A percentile compares a stretch with the other conserved stretches of the same genome.
These are phyloP conservation scores for Solanum chiquidenum DNA, from an alignment of 257 asterid species.

Conservation along the genomic window DNA sequence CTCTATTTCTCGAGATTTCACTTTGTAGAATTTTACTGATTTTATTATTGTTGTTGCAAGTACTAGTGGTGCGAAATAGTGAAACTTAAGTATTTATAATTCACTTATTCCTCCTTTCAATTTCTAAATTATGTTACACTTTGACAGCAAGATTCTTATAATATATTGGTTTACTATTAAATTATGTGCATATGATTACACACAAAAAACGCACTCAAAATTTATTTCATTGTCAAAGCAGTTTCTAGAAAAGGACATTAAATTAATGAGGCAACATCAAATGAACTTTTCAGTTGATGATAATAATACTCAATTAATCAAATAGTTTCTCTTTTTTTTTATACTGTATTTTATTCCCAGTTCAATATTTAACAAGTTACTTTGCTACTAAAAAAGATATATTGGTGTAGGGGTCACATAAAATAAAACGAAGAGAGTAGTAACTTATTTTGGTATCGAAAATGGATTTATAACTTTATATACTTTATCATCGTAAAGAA, in stretches of 20 bases:
- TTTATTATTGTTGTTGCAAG: not conserved
- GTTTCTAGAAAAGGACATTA: conserved; percentile 34
- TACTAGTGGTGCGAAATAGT: not conserved
- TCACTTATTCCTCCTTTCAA: not conserved
- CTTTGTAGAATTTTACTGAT: not conserved
- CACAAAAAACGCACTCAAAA: not conserved
- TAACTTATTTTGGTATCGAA: not conserved
- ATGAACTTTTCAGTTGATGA: conserved; percentile 6
- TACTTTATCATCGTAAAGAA: fast-evolving
- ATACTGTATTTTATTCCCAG: not conserved
- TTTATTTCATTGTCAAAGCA: conserved; percentile 3
- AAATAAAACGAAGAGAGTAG: no score
- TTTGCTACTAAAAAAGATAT: not conserved
- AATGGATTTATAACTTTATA: not conserved
- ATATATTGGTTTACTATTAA: not conserved
- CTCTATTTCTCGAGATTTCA: not conserved
- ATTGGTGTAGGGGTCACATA: not conserved
- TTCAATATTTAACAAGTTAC: not conserved
- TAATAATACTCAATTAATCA: not conserved
- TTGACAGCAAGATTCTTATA: not conserved
- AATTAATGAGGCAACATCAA: conserved; percentile 28
- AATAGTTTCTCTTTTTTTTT: not conserved
- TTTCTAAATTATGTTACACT: not conserved
- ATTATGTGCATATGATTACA: not conserved
- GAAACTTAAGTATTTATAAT: not conserved